These are phyloP conservation scores for Hymenoscyphus scutula DNA, from an alignment of 2,329 filamentous ascomycete genomes.

Conservation along the genomic window DNA sequence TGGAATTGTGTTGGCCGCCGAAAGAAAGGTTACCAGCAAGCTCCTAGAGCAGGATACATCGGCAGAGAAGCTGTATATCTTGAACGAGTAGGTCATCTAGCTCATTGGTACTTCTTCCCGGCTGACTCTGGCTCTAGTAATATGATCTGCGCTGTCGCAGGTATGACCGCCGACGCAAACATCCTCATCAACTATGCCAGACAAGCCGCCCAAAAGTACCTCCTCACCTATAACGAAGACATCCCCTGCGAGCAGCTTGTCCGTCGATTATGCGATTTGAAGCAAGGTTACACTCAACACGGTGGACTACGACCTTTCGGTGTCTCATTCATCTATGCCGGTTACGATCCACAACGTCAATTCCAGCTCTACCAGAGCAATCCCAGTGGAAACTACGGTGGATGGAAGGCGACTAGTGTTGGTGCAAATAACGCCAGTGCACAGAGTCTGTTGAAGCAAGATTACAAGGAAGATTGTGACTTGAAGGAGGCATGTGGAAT, in stretches of 20 bases:
- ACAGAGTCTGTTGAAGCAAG: slow-evolving; percentile 95
- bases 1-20: slow-evolving; percentile 95
- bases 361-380: slow-evolving; percentile 99
- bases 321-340: slow-evolving; percentile 99
- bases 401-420: slow-evolving; percentile 98
- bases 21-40: slow-evolving; percentile 99
- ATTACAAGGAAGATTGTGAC: slow-evolving; percentile 98
- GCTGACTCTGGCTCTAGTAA: slow-evolving; percentile 59
- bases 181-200: slow-evolving; percentile 99
- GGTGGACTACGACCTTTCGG: slow-evolving; percentile 97
- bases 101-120: slow-evolving; percentile 18
- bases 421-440: slow-evolving; percentile 98
- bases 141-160: slow-evolving; percentile 99
- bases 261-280: slow-evolving; percentile 91
- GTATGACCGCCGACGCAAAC: slow-evolving; percentile 99
- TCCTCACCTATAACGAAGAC: slow-evolving; percentile 99
- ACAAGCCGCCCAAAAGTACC: slow-evolving; percentile 93
- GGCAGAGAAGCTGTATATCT: slow-evolving; percentile 98
- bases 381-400: slow-evolving; percentile 96
- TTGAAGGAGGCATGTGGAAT: slow-evolving; percentile 94
- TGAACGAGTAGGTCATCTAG: slow-evolving; percentile 76
- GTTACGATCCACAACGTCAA: slow-evolving; percentile 91
- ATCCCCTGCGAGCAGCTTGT: slow-evolving; percentile 99
- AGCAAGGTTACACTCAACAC: slow-evolving; percentile 99
- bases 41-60: slow-evolving; percentile 98